These are phyloP conservation scores for Amanita phalloides DNA, from an alignment of 768 basidiomycete species.

Conservation along the genomic window DNA sequence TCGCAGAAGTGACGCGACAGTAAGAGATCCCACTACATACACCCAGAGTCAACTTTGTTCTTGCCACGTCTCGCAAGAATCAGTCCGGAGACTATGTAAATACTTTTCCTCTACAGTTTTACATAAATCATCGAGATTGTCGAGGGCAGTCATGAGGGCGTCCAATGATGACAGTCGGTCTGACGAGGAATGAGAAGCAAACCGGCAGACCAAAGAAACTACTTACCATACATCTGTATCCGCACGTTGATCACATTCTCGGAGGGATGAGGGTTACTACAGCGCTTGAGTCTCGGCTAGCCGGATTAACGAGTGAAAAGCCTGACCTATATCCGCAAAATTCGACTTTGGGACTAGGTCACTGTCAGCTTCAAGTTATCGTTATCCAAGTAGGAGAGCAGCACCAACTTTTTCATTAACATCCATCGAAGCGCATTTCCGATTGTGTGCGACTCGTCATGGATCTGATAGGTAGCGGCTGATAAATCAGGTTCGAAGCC, in stretches of 20 bases:
- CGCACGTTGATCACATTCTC: slow-evolving; percentile 94
- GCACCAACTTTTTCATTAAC: slow-evolving; percentile 93
- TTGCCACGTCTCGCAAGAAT: slow-evolving; percentile 54
- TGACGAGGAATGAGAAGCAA: slow-evolving; percentile 19
- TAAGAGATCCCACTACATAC: no score
- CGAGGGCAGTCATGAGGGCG: slow-evolving; percentile 67
- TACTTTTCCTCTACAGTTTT: slow-evolving; percentile 64
- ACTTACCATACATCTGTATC: slow-evolving; percentile 99
- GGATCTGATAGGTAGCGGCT: slow-evolving; percentile 84
- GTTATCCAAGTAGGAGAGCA: background rate
- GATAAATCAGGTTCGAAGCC: slow-evolving; percentile 76
- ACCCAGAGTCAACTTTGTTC: slow-evolving; percentile 41
- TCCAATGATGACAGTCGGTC: slow-evolving; percentile 82
- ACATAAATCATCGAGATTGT: slow-evolving; percentile 70
- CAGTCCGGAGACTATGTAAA: slow-evolving; percentile 40
- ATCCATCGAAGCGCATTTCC: slow-evolving; percentile 96
- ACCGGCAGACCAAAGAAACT: background rate
- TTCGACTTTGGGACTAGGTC: slow-evolving; percentile 80
- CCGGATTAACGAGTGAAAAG: slow-evolving; percentile 5
- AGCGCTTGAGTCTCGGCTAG: slow-evolving; percentile 2
- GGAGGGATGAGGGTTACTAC: slow-evolving; percentile 90
- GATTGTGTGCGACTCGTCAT: slow-evolving; percentile 92
- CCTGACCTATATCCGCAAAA: slow-evolving; percentile 94
- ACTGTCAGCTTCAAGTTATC: slow-evolving; percentile 1
- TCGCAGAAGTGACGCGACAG: no score